Percentiles rank a stretch among this genome's conserved stretches.
Evolutionary conservation across 306 rosid species (phyloP).

Genomic region (Quercus aquifolioides): DNA sequence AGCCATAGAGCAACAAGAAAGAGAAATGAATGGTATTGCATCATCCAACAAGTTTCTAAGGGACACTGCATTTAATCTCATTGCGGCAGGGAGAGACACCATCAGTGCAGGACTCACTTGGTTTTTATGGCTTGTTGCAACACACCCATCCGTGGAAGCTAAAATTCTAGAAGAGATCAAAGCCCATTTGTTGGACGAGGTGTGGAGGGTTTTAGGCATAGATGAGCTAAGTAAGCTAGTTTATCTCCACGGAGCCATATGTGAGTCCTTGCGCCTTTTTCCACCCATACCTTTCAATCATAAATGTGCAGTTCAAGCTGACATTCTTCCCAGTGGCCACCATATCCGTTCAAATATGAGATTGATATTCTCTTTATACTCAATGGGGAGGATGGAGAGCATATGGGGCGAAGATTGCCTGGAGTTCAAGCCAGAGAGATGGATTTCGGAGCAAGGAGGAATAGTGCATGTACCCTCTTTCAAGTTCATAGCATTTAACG

Average conservation of each 20-base stretch:
- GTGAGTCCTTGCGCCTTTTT: constrained; percentile 31
- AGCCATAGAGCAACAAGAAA: not conserved
- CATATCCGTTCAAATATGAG: not conserved
- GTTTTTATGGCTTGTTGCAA: not conserved
- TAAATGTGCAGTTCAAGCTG: not conserved
- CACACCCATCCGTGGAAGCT: constrained; percentile 14
- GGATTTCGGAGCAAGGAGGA: too few relatives aligned
- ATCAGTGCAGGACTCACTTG: not conserved
- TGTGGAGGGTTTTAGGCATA: not conserved
- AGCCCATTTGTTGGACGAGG: not conserved
- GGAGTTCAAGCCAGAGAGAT: too few relatives aligned
- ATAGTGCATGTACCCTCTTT: too few relatives aligned
- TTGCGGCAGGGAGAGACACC: not conserved
- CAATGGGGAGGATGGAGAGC: too few relatives aligned
- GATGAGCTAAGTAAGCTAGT: constrained; percentile 14
- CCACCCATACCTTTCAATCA: constrained; percentile 30
- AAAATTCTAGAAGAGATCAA: constrained; percentile 22
- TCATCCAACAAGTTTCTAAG: not conserved
- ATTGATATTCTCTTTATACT: constrained; percentile 6
- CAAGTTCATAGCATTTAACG: too few relatives aligned
- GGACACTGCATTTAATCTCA: not conserved
- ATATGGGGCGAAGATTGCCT: too few relatives aligned
- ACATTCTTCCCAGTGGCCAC: constrained; percentile 38
- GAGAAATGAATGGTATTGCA: not conserved
- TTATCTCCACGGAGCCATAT: not conserved